Conservation (phyloP, 345 rosid species). For the Boechera stricta region DNA sequence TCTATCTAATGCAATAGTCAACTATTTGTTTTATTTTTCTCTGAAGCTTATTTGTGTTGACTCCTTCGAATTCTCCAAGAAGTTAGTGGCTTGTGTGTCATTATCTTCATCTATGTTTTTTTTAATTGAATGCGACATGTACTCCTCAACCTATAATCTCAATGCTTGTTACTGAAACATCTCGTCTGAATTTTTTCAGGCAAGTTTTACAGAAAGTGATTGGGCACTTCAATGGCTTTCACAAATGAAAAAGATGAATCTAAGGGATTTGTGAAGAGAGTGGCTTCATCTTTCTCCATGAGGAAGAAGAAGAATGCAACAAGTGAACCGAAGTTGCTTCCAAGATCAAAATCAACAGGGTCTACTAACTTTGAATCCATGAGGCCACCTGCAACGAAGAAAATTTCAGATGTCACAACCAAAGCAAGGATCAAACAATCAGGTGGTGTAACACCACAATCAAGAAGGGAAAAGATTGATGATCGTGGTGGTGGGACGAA, state of each 20-base stretch:
- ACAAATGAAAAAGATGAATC: constrained; percentile 34
- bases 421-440: constrained; percentile 40
- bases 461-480: constrained; percentile 47
- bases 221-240: constrained; percentile 34
- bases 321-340: constrained; percentile 35
- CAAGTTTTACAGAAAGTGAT: constrained; percentile 4
- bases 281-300: constrained; percentile 40
- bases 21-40: not conserved
- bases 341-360: constrained; percentile 46
- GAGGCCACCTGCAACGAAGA: constrained; percentile 29
- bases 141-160: constrained; percentile 38
- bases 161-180: constrained; percentile 19
- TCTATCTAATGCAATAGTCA: constrained; percentile 7
- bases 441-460: constrained; percentile 17
- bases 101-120: not conserved
- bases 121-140: constrained; percentile 23
- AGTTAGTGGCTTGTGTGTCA: constrained; percentile 45
- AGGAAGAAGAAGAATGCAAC: constrained; percentile 39
- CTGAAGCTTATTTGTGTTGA: constrained; percentile 20
- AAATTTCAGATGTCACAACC: constrained; percentile 27
- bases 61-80: constrained; percentile 23
- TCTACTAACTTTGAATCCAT: constrained; percentile 37
- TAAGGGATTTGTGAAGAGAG: constrained; percentile 38
- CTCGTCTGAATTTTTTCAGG: constrained; percentile 18
- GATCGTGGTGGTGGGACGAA: constrained; percentile 38